Evolutionary conservation across 2,329 filamentous ascomycete species (phyloP), one percentile per base, ranked within the genome.

Genomic region (Arthroderma uncinatum): DNA sequence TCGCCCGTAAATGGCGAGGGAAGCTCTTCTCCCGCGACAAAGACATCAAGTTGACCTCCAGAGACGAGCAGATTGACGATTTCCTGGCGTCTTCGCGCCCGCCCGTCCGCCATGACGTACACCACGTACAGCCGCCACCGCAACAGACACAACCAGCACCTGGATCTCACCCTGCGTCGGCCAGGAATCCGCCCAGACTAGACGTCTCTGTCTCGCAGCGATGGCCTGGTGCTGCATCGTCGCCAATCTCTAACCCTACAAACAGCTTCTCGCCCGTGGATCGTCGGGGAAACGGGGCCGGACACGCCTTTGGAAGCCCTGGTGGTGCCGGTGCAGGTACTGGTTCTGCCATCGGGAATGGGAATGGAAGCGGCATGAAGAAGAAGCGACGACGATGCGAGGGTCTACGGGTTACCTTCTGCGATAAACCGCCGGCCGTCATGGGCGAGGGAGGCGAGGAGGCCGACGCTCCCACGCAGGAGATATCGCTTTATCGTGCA

Each of bases 381-480:
- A 69, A 70, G 10, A 68, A 70, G 21, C 67, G 66, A 57, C 70
- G 70, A 57, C 76, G 73, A 56, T 82, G 79, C 66, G 87, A 88
- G 70, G 86, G 86, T 8, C 75, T 93, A 60, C 76, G 76, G 3
- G 91, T 96, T 36, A 82, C 78, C 57, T 96, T 96, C 65, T 80
- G 79, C 55, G 82, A 87, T 63, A 79, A 79, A 8, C 77, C 79
- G 56, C 90, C 91, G 5, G 86, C 89, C 50, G 73, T 95, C 60
- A 96, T 97, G 66, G 92, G 92, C 50, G 85, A 92, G 70, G 92
- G 92, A 58, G 92, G 92, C 34, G 92, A 96, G 66, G 90, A 95
- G 70, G 85, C 86, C 56, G 83, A 87, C 56, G 74, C 80, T 7
- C 87, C 87, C 1, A 81, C 84, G 1, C 76, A 82, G 19, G 86